A percentile compares a stretch with the other conserved stretches of the same genome.
Evolutionary conservation across 768 basidiomycete genomes (phyloP).

Genomic region (Auriscalpium vulgare): DNA sequence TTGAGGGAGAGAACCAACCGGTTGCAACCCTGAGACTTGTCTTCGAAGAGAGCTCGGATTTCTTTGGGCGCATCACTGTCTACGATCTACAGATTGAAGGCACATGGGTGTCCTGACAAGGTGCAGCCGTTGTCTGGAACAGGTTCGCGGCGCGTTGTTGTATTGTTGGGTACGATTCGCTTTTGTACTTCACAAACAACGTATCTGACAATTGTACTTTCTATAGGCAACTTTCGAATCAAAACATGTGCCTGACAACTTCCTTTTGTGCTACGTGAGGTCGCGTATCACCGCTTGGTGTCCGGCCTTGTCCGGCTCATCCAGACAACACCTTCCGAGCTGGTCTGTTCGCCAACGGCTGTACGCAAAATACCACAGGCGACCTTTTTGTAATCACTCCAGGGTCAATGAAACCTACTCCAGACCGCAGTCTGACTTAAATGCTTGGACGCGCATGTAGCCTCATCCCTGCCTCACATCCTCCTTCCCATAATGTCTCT

Average conservation of each 20-base stretch:
- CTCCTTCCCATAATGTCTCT: background rate
- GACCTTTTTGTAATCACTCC: too few species aligned
- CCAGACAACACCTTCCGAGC: background rate
- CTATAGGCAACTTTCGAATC: background rate
- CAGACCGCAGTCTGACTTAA: background rate
- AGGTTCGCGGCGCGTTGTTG: background rate
- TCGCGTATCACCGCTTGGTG: background rate
- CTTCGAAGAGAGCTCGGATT: constrained; percentile 79
- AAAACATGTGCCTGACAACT: background rate
- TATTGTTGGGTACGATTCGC: background rate
- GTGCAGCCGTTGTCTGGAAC: background rate
- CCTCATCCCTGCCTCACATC: background rate
- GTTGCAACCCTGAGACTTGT: constrained; percentile 51
- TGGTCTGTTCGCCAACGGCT: background rate
- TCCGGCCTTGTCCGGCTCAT: background rate
- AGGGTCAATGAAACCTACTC: too few species aligned
- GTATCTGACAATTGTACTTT: background rate
- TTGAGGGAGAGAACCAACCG: constrained; percentile 27
- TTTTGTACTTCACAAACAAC: background rate
- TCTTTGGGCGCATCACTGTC: constrained; percentile 73
- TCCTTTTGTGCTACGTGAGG: background rate
- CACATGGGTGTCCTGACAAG: background rate
- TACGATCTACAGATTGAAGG: constrained; percentile 45
- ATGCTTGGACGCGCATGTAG: background rate
- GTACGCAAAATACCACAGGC: background rate